Conservation (phyloP, 164 flowering plant genomes). For the Echeveria elegans region DNA sequence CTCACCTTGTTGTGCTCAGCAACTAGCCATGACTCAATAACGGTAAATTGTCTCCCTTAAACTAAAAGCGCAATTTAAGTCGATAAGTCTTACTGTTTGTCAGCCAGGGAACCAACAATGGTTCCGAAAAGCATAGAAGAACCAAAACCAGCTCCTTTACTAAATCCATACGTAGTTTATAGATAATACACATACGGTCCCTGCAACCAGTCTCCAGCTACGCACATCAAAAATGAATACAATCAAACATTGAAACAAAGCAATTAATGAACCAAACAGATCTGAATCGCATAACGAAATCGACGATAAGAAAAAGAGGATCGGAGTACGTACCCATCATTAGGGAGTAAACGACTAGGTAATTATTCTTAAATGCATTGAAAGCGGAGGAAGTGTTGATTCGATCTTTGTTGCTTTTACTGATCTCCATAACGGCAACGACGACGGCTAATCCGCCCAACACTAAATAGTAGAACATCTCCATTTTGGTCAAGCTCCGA, state of each 20-base stretch:
- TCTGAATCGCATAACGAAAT: background rate
- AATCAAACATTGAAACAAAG: too few species aligned
- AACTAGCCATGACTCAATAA: background rate
- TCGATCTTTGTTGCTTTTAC: too few species aligned
- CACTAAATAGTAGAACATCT: too few species aligned
- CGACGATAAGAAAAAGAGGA: too few species aligned
- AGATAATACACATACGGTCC: slow-evolving; percentile 92
- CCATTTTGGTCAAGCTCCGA: slow-evolving; percentile 55
- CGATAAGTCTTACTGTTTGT: slow-evolving; percentile 80
- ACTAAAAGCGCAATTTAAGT: background rate
- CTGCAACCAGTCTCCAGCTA: slow-evolving; percentile 97
- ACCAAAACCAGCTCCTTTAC: slow-evolving; percentile 97
- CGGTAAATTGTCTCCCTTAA: background rate
- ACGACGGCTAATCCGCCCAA: too few species aligned
- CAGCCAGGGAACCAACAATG: too few species aligned
- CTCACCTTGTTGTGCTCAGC: slow-evolving; percentile 83
- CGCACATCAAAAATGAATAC: slow-evolving; percentile 18
- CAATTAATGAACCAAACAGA: background rate
- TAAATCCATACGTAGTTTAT: slow-evolving; percentile 68
- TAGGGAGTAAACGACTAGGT: slow-evolving; percentile 86
- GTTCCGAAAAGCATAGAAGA: too few species aligned
- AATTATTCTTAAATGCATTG: slow-evolving; percentile 95
- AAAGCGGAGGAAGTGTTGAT: too few species aligned
- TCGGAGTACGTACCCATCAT: slow-evolving; percentile 92
- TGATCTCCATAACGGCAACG: slow-evolving; percentile 73